These are phyloP conservation scores for Erysimum cheiri DNA, from an alignment of 441 rosid species.

Conservation along the genomic window DNA sequence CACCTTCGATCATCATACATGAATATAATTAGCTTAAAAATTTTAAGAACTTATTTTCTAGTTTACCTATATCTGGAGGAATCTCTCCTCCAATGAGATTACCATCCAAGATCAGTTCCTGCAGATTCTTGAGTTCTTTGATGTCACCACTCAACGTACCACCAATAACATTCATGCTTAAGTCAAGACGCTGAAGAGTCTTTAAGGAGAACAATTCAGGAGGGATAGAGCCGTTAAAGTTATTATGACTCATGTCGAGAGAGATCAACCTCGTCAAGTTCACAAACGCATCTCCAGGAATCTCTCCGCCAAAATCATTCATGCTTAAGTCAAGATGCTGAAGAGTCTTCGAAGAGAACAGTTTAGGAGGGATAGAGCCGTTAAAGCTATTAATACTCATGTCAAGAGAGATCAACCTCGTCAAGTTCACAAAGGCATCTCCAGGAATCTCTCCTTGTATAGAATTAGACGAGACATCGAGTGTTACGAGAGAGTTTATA, in stretches of 20 bases:
- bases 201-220: too few relatives aligned
- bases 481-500: conserved; percentile 34
- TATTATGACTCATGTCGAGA: conserved; percentile 36
- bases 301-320: conserved; percentile 44
- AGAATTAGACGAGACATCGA: conserved; percentile 37
- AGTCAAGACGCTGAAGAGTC: too few relatives aligned
- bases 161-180: too few relatives aligned
- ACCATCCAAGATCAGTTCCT: neutral
- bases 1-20: neutral
- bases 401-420: conserved; percentile 32
- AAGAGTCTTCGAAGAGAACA: conserved; percentile 40
- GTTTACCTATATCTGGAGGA: conserved; percentile 42
- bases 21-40: neutral
- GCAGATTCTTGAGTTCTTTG: too few relatives aligned
- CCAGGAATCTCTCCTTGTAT: conserved; percentile 43
- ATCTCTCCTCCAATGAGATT: conserved; percentile 43
- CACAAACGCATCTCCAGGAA: conserved; percentile 41
- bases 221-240: conserved; percentile 26
- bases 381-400: conserved; percentile 32
- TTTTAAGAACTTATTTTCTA: neutral
- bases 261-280: conserved; percentile 37
- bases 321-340: conserved; percentile 29
- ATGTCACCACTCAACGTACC: too few relatives aligned
- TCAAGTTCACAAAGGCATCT: conserved; percentile 41
- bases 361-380: conserved; percentile 36